A percentile compares a stretch with the other conserved stretches of the same genome.
Conservation (phyloP, 2,329 filamentous ascomycete genomes). For the Nemania diffusa region DNA sequence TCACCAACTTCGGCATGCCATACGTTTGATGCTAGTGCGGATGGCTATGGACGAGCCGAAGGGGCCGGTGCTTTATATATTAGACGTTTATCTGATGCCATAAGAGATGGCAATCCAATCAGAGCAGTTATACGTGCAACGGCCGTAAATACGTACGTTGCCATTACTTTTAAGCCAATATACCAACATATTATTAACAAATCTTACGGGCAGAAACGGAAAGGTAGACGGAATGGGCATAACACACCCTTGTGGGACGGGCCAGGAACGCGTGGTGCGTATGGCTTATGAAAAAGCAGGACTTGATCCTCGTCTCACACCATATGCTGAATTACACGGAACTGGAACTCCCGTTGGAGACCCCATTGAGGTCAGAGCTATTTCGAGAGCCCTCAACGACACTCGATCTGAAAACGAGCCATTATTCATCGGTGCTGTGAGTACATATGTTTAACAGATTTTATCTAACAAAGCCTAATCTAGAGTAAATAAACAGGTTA, state of each 20-base stretch:
- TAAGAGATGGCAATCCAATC: constrained; percentile 43
- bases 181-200: constrained; percentile 38
- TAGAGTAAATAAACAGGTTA: constrained; percentile 24
- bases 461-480: neutral
- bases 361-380: constrained; percentile 42
- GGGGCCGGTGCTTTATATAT: constrained; percentile 41
- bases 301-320: constrained; percentile 40
- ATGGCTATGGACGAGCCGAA: constrained; percentile 45
- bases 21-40: constrained; percentile 46
- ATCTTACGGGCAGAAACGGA: constrained; percentile 36
- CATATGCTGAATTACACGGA: constrained; percentile 43
- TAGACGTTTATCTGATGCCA: constrained; percentile 44
- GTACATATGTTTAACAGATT: neutral
- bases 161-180: constrained; percentile 28
- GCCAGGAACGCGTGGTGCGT: constrained; percentile 41
- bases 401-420: constrained; percentile 32
- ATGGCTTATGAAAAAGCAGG: constrained; percentile 39
- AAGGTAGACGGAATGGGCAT: constrained; percentile 45
- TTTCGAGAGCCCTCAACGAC: constrained; percentile 38
- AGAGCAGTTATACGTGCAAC: constrained; percentile 40
- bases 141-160: constrained; percentile 40
- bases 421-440: constrained; percentile 38
- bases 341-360: constrained; percentile 44
- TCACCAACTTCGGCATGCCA: constrained; percentile 49
- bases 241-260: constrained; percentile 42